Percentiles rank a stretch among this genome's conserved stretches.
These are phyloP conservation scores for Metschnikowia picachoensis DNA, from an alignment of 805 yeast species.

Conservation along the genomic window DNA sequence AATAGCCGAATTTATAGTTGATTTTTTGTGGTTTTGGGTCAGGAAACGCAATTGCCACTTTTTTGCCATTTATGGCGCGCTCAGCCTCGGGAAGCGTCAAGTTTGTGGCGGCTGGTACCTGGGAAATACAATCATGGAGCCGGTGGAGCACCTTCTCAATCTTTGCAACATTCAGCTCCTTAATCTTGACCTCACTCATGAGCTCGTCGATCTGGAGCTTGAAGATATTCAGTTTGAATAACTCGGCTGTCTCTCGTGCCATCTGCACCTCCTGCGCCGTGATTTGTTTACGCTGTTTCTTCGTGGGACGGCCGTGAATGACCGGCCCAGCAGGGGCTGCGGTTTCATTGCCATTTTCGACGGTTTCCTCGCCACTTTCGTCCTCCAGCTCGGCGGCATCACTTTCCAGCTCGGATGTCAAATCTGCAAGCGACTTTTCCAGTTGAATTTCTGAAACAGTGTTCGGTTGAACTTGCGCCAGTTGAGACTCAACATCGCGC, in stretches of 20 bases:
- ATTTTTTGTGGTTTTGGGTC: constrained; percentile 80
- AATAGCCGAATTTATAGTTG: constrained; percentile 67
- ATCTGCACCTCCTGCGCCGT: constrained; percentile 83
- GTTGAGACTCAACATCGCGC: neutral
- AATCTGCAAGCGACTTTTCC: constrained; percentile 3
- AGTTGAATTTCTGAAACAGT: too few relatives aligned
- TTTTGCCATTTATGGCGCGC: constrained; percentile 45
- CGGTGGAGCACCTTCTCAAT: constrained; percentile 76
- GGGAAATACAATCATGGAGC: constrained; percentile 62
- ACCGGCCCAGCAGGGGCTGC: constrained; percentile 2
- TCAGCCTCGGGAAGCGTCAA: constrained; percentile 59
- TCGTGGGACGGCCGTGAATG: constrained; percentile 23
- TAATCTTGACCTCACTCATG: constrained; percentile 71
- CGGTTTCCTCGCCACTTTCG: constrained; percentile 11
- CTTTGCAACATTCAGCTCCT: constrained; percentile 59
- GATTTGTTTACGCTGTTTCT: constrained; percentile 38
- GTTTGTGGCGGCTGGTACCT: constrained; percentile 50
- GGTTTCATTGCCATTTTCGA: constrained; percentile 3
- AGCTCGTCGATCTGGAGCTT: constrained; percentile 92
- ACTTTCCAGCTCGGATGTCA: constrained; percentile 6
- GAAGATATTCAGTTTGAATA: constrained; percentile 93
- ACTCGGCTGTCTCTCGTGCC: constrained; percentile 90
- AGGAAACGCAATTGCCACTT: constrained; percentile 74
- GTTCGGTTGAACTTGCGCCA: neutral
- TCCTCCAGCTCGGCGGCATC: constrained; percentile 5